phyloP scores from a whole-genome alignment of 208 protist genomes.

The Trypanosoma mega region DNA sequence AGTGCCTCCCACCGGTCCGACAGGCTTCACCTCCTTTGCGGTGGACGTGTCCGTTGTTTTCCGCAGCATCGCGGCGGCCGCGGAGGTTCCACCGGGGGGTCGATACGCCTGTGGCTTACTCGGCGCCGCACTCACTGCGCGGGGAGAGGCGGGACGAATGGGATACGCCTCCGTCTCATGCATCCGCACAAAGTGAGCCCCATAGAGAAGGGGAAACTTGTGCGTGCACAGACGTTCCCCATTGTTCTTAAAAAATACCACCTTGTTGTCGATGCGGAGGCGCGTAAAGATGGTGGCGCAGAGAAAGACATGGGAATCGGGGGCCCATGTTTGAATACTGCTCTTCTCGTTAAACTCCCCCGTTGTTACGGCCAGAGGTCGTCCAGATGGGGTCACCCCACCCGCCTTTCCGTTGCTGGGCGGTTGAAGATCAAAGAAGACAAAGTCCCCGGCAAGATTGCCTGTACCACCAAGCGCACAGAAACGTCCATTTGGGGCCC shows the following conservation, averaged over 20 bases:
- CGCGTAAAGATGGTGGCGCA: constrained; percentile 81
- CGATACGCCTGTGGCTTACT: constrained; percentile 76
- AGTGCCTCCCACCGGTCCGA: constrained; percentile 58
- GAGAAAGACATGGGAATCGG: constrained; percentile 81
- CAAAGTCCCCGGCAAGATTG: constrained; percentile 86
- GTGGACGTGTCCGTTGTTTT: constrained; percentile 46
- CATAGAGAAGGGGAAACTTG: constrained; percentile 77
- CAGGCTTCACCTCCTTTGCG: constrained; percentile 51
- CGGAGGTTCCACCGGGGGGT: constrained; percentile 54
- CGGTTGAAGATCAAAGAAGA: constrained; percentile 43
- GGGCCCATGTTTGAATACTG: constrained; percentile 77
- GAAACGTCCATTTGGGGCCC: constrained; percentile 65
- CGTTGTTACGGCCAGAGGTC: constrained; percentile 33
- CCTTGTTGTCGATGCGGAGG: constrained; percentile 84
- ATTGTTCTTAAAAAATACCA: constrained; percentile 75
- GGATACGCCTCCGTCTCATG: constrained; percentile 35
- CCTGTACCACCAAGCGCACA: constrained; percentile 86
- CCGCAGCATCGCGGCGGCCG: constrained; percentile 59
- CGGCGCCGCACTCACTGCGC: constrained; percentile 32
- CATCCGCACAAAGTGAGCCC: constrained; percentile 74
- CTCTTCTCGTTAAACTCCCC: constrained; percentile 88
- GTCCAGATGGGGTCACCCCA: not conserved
- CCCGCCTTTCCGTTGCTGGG: not conserved
- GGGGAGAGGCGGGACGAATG: constrained; percentile 45
- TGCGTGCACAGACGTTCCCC: constrained; percentile 64